phyloP scores from a whole-genome alignment of 2,329 filamentous ascomycete species.

The Rhytidhysteron rufulum region DNA sequence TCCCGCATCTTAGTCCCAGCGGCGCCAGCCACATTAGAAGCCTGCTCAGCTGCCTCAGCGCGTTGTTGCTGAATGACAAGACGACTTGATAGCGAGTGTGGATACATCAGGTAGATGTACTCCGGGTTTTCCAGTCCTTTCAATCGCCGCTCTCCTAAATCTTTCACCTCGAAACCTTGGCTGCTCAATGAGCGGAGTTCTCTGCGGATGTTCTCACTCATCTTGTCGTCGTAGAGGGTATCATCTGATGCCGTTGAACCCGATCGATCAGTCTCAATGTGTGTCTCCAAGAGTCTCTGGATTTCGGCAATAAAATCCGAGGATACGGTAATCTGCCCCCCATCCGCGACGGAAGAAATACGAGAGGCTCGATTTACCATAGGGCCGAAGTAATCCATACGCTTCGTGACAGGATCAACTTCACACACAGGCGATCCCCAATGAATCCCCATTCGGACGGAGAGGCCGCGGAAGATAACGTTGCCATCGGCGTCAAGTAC shows the following conservation, averaged over 20 bases:
- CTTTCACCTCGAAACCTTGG: slow-evolving; percentile 94
- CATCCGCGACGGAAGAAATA: slow-evolving; percentile 91
- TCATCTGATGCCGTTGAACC: slow-evolving; percentile 69
- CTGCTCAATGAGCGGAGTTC: slow-evolving; percentile 83
- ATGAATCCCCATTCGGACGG: slow-evolving; percentile 96
- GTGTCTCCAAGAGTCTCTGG: slow-evolving; percentile 82
- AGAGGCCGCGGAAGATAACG: slow-evolving; percentile 88
- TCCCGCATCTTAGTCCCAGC: slow-evolving; percentile 61
- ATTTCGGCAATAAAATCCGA: slow-evolving; percentile 97
- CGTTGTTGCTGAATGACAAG: slow-evolving; percentile 64
- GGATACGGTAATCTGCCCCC: slow-evolving; percentile 93
- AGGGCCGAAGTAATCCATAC: slow-evolving; percentile 99
- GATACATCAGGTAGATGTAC: slow-evolving; percentile 91
- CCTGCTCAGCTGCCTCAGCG: slow-evolving; percentile 42
- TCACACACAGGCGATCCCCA: slow-evolving; percentile 94
- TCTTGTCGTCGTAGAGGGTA: slow-evolving; percentile 68
- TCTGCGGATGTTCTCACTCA: slow-evolving; percentile 74
- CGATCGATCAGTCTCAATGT: slow-evolving; percentile 75
- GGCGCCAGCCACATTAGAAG: slow-evolving; percentile 39
- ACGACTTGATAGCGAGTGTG: slow-evolving; percentile 78
- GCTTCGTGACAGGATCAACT: slow-evolving; percentile 89
- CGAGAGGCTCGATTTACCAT: slow-evolving; percentile 98
- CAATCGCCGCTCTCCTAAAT: slow-evolving; percentile 89
- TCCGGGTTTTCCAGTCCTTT: slow-evolving; percentile 98
- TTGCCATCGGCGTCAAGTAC: slow-evolving; percentile 79